Evolutionary conservation across 805 yeast genomes (phyloP), one percentile per base, ranked within the genome.

Genomic region (Ogataea paraovalis): DNA sequence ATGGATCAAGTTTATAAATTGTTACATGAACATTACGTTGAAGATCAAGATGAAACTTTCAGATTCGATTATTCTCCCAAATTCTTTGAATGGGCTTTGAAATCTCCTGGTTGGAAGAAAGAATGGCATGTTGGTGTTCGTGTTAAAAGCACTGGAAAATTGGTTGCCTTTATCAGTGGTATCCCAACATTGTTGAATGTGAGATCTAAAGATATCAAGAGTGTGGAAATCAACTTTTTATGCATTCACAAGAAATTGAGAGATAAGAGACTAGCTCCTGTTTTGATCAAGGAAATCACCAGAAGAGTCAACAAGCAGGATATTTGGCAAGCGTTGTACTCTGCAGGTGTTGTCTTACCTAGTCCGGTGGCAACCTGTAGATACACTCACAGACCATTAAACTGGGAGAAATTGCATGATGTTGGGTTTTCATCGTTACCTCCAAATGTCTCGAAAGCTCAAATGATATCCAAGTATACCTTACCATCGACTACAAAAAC

Each of bases 121-220:
- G 92, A 91, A 13, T 92, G 97, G 96, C 85, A 86, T 58, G 85
- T 89, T 32, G 98, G 98, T 55, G 97, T 94, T 14, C 76, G 98
- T 36, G 98, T 89, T 25, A 81, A 80, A 53, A 75, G 74, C 1
- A 80, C 87, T 27, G 81, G 83, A 1, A 85, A 87, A 65, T 74
- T 94, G 53, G 91, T 94, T 44, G 97, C 95, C 0, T 94, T 92
- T 61, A 94, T 94, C 57, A 80, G 92, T 33, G 99, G 95, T 8
- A 84, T 90, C 42, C 99, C 99, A 2, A 75, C 86, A 13, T 74
- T 72, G 20, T 70, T 94, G 51, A 68, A 75, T 42, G 79, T 92
- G 33, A 75, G 73, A 22, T 72, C 75, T 2, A 66, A 61, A 3
- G 55, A 59, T 20, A 66, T 86, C 18, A 72, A 80, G 25, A 79